Percentiles rank a stretch among this genome's conserved stretches.
phyloP scores from a whole-genome alignment of 2,329 filamentous ascomycete genomes.

The Pseudocercospora ulei region DNA sequence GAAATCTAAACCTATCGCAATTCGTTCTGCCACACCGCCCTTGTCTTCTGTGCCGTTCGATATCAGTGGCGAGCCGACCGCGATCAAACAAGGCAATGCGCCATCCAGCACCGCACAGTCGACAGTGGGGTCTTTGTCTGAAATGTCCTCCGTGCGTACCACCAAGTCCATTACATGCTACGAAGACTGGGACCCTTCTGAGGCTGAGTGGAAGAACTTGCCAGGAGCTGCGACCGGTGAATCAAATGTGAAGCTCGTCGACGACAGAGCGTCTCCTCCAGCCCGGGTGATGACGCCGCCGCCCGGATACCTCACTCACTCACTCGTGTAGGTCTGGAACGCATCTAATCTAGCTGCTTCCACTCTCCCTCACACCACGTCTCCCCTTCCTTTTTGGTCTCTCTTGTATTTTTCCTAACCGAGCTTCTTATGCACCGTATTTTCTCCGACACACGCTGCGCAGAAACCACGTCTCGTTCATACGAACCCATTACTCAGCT shows the following conservation, averaged over 20 bases:
- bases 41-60: not conserved
- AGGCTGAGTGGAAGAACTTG: conserved; percentile 3
- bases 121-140: not conserved
- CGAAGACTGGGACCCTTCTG: not conserved
- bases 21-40: not conserved
- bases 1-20: not conserved
- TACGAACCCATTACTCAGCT: no score
- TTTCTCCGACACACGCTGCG: no score
- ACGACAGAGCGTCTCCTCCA: not conserved
- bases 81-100: not conserved
- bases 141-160: not conserved
- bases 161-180: conserved; percentile 1
- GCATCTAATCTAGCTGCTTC: no score
- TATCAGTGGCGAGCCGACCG: not conserved
- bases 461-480: no score
- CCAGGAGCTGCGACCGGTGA: not conserved
- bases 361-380: no score
- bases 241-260: conserved; percentile 1
- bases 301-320: not conserved
- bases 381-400: no score
- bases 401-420: no score
- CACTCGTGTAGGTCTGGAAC: no score
- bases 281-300: not conserved
- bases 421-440: no score
- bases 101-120: not conserved